Evolutionary conservation across 805 yeast genomes (phyloP), one percentile per base, ranked within the genome.

Genomic region (Brettanomyces naardenensis): DNA sequence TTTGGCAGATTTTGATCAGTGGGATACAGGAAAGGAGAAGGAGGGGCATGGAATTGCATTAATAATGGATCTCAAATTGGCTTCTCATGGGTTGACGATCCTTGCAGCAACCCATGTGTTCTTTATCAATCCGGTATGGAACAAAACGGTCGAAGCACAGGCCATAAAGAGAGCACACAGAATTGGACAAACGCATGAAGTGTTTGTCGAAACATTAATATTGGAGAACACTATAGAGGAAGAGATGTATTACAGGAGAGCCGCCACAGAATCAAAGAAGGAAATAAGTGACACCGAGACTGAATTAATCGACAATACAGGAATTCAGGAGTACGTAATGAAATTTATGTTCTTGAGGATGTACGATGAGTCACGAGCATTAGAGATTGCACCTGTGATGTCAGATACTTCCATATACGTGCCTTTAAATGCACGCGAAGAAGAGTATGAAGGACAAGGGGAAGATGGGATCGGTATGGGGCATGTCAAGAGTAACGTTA

Each of bases 141-240:
- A 69, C 44, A 65, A 75, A 39, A 69, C 82, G 0, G 63, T 75
- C 15, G 88, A 80, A 51, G 87, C 87, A 0, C 88, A 80, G 48
- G 87, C 87, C 1, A 78, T 80, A 34, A 79, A 81, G 45, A 70
- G 89, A 61, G 81, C 87, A 0, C 89, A 80, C 56, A 68, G 88
- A 56, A 80, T 80, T 52, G 88, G 89, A 0, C 88, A 80, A 45
- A 61, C 65, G 0, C 59, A 65, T n/a, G 74, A 73, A 17, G 87
- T 80, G 0, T 59, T 55, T 51, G 88, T 80, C n/a, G 87, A 80
- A 49, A 80, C 87, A 0, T 56, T 80, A 40, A 71, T 80, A 3
- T 52, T 80, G 47, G 61, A 68, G 36, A 78, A 72, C 4, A 80
- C 87, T 0, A 62, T 80, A 33, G 88, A 80, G 46, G 82, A 80